Evolutionary conservation across 2,329 filamentous ascomycete species (phyloP).

Genomic region (Neofusicoccum cordaticola): DNA sequence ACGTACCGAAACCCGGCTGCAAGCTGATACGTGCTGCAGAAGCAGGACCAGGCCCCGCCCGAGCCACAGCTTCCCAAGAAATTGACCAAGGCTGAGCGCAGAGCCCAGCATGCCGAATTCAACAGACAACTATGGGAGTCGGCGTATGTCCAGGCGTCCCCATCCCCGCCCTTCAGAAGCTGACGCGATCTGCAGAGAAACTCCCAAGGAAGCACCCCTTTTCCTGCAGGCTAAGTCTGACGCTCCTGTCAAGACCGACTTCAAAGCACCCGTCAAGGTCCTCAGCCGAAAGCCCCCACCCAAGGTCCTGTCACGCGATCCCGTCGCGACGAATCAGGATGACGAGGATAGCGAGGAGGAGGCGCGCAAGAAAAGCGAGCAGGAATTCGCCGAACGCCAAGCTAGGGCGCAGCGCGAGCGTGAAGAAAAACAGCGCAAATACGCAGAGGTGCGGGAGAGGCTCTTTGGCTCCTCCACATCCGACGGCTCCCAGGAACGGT

Average conservation of each 20-base stretch:
- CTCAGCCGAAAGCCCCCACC: constrained; percentile 76
- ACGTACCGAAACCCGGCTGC: background rate
- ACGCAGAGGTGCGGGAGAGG: constrained; percentile 83
- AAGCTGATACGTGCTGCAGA: constrained; percentile 26
- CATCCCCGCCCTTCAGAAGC: constrained; percentile 21
- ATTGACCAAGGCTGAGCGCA: constrained; percentile 71
- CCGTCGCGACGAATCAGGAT: constrained; percentile 36
- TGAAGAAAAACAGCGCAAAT: constrained; percentile 86
- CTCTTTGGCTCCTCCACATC: constrained; percentile 66
- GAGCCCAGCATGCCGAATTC: constrained; percentile 75
- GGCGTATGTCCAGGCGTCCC: constrained; percentile 58
- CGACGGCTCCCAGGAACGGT: constrained; percentile 33
- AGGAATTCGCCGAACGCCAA: constrained; percentile 73
- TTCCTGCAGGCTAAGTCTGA: constrained; percentile 66
- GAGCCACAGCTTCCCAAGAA: constrained; percentile 43
- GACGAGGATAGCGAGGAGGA: constrained; percentile 66
- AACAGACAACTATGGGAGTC: constrained; percentile 88
- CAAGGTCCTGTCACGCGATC: constrained; percentile 58
- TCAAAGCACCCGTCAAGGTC: constrained; percentile 80
- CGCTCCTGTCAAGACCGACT: constrained; percentile 65
- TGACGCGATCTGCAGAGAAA: constrained; percentile 55
- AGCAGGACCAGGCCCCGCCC: constrained; percentile 37
- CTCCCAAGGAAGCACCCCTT: constrained; percentile 65
- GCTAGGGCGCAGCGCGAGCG: constrained; percentile 73
- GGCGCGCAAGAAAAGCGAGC: constrained; percentile 57